Percentiles rank a stretch among this genome's conserved stretches.
Evolutionary conservation across 1,284 basidiomycete genomes (phyloP).

Genomic region (Mycena sp.): DNA sequence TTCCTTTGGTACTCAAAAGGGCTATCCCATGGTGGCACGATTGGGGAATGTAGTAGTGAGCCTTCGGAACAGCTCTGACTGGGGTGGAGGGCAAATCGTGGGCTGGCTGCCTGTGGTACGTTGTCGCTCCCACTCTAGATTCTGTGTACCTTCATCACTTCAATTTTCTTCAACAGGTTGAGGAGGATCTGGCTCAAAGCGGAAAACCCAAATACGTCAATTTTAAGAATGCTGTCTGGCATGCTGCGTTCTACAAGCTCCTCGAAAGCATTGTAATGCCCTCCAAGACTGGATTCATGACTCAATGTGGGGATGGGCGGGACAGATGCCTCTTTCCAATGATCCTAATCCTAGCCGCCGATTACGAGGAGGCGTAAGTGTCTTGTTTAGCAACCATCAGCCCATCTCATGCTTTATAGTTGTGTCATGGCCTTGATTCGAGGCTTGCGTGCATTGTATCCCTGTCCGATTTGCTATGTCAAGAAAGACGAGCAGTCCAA

Average conservation of each 20-base stretch:
- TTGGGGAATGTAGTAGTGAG: not conserved
- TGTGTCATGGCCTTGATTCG: slow-evolving; percentile 18
- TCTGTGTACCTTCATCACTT: not conserved
- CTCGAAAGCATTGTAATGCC: slow-evolving; percentile 28
- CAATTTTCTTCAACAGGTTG: slow-evolving; percentile 9
- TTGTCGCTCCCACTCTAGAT: not conserved
- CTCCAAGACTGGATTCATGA: slow-evolving; percentile 30
- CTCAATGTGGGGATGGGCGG: slow-evolving; percentile 33
- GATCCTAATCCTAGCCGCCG: slow-evolving; percentile 42
- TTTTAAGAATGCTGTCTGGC: slow-evolving; percentile 43
- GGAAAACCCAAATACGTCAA: slow-evolving; percentile 32
- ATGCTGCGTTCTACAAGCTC: slow-evolving; percentile 36
- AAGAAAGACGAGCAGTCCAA: slow-evolving; percentile 2
- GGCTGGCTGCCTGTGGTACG: not conserved
- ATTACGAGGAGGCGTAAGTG: slow-evolving; percentile 43
- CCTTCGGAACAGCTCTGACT: not conserved
- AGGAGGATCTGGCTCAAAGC: slow-evolving; percentile 30
- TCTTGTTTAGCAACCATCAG: not conserved
- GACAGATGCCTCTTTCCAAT: slow-evolving; percentile 35
- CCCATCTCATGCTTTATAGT: not conserved
- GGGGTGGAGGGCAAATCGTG: not conserved
- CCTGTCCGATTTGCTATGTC: slow-evolving; percentile 15
- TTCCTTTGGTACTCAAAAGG: slow-evolving; percentile 3
- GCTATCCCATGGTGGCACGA: slow-evolving; percentile 1
- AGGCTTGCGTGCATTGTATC: slow-evolving; percentile 1